Percentiles rank a stretch among this genome's conserved stretches.
Conservation (phyloP, 2,329 filamentous ascomycete species). For the Pseudogymnoascus sp. region DNA sequence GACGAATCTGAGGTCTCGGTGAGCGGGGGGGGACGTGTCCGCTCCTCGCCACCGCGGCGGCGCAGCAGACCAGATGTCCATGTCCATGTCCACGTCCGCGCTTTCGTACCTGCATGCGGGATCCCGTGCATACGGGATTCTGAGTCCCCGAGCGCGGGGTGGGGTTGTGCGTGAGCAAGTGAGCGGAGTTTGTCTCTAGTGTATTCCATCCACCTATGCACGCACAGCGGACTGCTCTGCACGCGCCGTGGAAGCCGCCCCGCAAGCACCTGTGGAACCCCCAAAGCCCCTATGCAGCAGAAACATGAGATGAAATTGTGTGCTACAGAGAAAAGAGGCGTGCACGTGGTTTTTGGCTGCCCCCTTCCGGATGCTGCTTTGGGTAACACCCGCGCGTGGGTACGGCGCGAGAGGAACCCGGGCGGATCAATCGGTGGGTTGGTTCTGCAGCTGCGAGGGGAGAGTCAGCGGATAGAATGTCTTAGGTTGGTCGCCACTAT, state of each 20-base stretch:
- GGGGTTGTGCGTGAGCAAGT: no score
- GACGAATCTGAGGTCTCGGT: not conserved
- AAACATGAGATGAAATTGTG: not conserved
- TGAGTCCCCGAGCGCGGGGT: not conserved
- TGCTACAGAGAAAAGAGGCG: not conserved
- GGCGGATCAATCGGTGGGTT: not conserved
- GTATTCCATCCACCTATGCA: not conserved
- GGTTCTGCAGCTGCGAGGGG: not conserved
- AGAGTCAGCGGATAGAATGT: not conserved
- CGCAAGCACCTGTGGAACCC: not conserved
- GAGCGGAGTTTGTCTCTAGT: not conserved
- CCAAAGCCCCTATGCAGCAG: no score
- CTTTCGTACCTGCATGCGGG: constrained; percentile 7
- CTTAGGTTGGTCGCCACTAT: not conserved
- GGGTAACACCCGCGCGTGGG: not conserved
- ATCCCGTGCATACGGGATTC: not conserved
- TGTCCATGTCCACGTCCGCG: not conserved
- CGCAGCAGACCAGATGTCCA: not conserved
- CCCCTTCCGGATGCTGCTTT: not conserved
- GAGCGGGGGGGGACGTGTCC: not conserved
- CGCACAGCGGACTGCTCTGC: not conserved
- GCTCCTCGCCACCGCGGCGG: not conserved
- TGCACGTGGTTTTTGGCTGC: not conserved
- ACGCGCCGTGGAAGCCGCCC: no score
- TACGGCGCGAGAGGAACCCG: not conserved